Evolutionary conservation across 2,329 filamentous ascomycete genomes (phyloP), one percentile per base, ranked within the genome.

Genomic region (Aspergillus sp.): DNA sequence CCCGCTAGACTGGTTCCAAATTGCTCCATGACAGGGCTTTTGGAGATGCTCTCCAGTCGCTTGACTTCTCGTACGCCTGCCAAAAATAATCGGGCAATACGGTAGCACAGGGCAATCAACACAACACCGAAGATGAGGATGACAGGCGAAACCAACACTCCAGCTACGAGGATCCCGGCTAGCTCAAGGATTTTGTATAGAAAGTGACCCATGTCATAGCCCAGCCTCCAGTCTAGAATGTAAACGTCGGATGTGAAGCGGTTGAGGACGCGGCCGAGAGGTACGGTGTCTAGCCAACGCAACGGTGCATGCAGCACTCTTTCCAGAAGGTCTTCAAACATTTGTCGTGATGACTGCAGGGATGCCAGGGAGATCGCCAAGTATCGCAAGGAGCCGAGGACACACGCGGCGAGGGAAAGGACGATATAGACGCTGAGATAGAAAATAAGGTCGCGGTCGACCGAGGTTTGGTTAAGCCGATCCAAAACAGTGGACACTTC

Each of bases 271-370:
- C 88, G 82, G 2, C 89, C 89, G 1, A 90, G 76, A 0, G 89
- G 88, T 0, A 90, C 85, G 0, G 88, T 91, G 63, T 92, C 88
- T 38, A 92, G 79, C 86, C 87, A 90, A 53, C 87, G 78, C n/a
- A 91, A 75, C 2, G 87, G 88, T 2, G 88, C 84, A 19, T 86
- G 81, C 6, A 93, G 76, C 4, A 92, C 80, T 1, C 82, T 79
- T 57, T 82, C 84, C 32, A 86, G 83, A 53, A 91, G 80, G 52
- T 81, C 80, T 32, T 83, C 79, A 55, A 90, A 92, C 9, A 91
- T 76, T 44, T 75, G 73, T 36, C 82, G 78, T 16, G 87, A 90
- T 3, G 87, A 87, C 54, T 78, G 79, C 58, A 91, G 77, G 47
- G 86, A 84, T 13, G 76, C 62, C 61, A 84, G 88, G 7, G 87